A percentile compares a stretch with the other conserved stretches of the same genome.
Conservation (phyloP, 805 yeast genomes). For the Ogataea degrootiae region DNA sequence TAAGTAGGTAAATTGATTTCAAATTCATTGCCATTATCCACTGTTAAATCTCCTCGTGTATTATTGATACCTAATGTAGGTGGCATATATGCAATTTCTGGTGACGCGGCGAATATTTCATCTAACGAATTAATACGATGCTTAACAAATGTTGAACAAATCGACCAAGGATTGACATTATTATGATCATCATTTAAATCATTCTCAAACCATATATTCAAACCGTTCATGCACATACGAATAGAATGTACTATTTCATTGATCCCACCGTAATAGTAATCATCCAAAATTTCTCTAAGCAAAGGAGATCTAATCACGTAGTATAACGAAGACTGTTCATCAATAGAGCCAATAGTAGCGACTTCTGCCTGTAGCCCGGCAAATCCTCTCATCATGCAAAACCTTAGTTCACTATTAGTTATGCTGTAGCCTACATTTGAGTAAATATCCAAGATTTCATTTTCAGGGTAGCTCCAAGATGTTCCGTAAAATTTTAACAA, state of each 20-base stretch:
- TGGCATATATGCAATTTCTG: background rate
- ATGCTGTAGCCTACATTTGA: constrained; percentile 33
- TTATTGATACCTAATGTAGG: background rate
- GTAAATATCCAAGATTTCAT: constrained; percentile 40
- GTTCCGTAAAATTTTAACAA: constrained; percentile 22
- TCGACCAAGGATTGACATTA: constrained; percentile 27
- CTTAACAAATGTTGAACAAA: constrained; percentile 28
- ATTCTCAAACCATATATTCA: constrained; percentile 38
- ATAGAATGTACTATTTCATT: constrained; percentile 41
- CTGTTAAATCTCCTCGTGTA: background rate
- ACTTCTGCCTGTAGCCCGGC: constrained; percentile 48
- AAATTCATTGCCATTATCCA: background rate
- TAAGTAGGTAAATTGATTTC: constrained; percentile 2
- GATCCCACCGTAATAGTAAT: constrained; percentile 50
- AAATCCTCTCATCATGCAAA: constrained; percentile 54
- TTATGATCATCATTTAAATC: constrained; percentile 8
- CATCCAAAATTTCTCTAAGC: constrained; percentile 37
- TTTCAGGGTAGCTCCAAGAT: constrained; percentile 40
- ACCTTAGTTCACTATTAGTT: constrained; percentile 29
- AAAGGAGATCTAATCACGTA: constrained; percentile 36
- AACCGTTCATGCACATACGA: constrained; percentile 32
- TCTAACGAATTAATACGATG: background rate
- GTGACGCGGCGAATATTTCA: background rate
- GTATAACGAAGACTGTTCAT: constrained; percentile 6
- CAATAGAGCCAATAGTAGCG: constrained; percentile 8